A percentile compares a stretch with the other conserved stretches of the same genome.
phyloP scores from a whole-genome alignment of 2,329 filamentous ascomycete species.

The Exophiala alcalophila region DNA sequence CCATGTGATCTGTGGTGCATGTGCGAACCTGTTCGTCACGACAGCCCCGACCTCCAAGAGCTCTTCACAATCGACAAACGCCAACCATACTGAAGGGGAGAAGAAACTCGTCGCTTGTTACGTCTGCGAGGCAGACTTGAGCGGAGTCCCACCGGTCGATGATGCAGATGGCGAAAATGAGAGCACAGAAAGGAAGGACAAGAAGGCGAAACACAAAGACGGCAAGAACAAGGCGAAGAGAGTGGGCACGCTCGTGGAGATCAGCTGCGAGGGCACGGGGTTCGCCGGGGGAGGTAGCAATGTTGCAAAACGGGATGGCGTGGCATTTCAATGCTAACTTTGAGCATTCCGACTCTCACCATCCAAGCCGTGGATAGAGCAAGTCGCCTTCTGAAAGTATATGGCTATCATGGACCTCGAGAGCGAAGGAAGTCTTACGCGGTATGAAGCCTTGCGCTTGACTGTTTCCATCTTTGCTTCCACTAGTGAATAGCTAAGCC shows the following conservation, averaged over 20 bases:
- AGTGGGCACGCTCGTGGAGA: slow-evolving; percentile 67
- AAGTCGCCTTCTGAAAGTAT: too few relatives aligned
- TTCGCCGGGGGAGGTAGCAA: slow-evolving; percentile 86
- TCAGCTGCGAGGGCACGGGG: slow-evolving; percentile 84
- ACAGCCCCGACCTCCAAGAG: slow-evolving; percentile 20
- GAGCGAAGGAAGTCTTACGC: too few relatives aligned
- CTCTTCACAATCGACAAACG: too few relatives aligned
- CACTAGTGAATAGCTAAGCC: too few relatives aligned
- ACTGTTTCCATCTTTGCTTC: too few relatives aligned
- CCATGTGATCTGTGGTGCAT: slow-evolving; percentile 84
- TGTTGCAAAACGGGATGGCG: slow-evolving; percentile 72
- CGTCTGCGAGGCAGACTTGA: slow-evolving; percentile 80
- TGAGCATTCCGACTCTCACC: too few relatives aligned
- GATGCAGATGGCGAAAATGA: slow-evolving; percentile 1
- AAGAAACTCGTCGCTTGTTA: slow-evolving; percentile 62
- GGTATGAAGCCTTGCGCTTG: too few relatives aligned
- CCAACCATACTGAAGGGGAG: slow-evolving; percentile 47
- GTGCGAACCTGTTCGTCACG: slow-evolving; percentile 80
- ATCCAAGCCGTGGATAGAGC: too few relatives aligned
- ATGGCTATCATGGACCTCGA: too few relatives aligned
- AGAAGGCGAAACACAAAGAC: slow-evolving; percentile 36
- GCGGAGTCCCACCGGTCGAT: slow-evolving; percentile 36
- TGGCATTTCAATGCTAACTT: slow-evolving; percentile 75
- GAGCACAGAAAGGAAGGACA: slow-evolving; percentile 14
- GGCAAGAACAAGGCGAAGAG: slow-evolving; percentile 47